Conservation (phyloP, 768 basidiomycete genomes). For the Fistulinella prunicolor region DNA sequence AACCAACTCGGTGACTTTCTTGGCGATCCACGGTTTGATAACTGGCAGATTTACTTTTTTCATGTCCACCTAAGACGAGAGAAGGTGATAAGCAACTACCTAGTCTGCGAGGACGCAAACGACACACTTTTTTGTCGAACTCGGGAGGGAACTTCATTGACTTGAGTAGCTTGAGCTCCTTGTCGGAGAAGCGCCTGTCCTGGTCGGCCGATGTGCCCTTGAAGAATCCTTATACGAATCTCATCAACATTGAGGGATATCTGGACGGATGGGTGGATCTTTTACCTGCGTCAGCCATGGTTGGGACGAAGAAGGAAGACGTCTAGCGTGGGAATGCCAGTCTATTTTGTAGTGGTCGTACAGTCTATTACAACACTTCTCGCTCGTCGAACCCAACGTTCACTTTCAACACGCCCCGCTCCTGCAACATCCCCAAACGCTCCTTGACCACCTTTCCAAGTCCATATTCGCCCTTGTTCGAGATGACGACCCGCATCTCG, state of each 20-base stretch:
- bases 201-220: constrained; percentile 90
- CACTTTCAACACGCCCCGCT: constrained; percentile 29
- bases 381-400: constrained; percentile 32
- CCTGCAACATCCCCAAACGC: constrained; percentile 15
- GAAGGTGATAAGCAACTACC: neutral
- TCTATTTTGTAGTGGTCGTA: neutral
- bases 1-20: constrained; percentile 85
- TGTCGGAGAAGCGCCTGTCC: constrained; percentile 92
- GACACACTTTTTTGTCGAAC: constrained; percentile 78
- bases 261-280: constrained; percentile 9
- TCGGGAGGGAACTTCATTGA: constrained; percentile 86
- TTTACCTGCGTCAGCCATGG: constrained; percentile 62
- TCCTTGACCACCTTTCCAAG: constrained; percentile 26
- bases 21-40: constrained; percentile 93
- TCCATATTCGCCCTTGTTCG: constrained; percentile 28
- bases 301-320: constrained; percentile 7
- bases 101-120: neutral
- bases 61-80: constrained; percentile 72
- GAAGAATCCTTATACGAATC: constrained; percentile 63
- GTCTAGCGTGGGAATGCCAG: constrained; percentile 19
- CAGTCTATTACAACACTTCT: constrained; percentile 20
- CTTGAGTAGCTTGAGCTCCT: constrained; percentile 87
- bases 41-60: constrained; percentile 91
- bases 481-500: constrained; percentile 29
- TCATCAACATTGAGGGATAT: constrained; percentile 11